A percentile compares a stretch with the other conserved stretches of the same genome.
Evolutionary conservation across 345 rosid genomes (phyloP).

Genomic region (Bruguiera sexangula): DNA sequence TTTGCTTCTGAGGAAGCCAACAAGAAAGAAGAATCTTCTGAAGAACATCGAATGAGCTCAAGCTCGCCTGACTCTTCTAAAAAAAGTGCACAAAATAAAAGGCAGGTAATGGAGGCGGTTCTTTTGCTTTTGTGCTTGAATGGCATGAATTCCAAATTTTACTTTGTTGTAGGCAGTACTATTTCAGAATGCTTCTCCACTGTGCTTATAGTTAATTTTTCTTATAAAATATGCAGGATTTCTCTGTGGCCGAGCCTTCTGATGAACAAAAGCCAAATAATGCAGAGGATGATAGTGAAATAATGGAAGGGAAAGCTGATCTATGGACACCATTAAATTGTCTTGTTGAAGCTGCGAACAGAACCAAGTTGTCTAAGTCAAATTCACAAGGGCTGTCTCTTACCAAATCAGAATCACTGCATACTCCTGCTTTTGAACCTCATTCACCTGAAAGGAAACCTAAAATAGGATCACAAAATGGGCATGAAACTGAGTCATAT

Average conservation of each 20-base stretch:
- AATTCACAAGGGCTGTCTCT: constrained; percentile 44
- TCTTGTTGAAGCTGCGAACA: constrained; percentile 93
- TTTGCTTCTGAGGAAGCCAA: constrained; percentile 46
- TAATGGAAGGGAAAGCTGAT: constrained; percentile 64
- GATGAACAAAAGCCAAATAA: constrained; percentile 26
- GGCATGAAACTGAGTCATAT: constrained; percentile 28
- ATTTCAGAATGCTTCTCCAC: not conserved
- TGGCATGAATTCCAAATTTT: constrained; percentile 2
- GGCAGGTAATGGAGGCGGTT: constrained; percentile 53
- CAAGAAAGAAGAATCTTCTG: constrained; percentile 46
- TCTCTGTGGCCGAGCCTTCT: constrained; percentile 53
- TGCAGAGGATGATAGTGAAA: constrained; percentile 44
- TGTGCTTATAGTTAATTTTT: not conserved
- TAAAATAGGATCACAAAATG: constrained; percentile 28
- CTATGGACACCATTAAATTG: constrained; percentile 85
- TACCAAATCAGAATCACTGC: constrained; percentile 33
- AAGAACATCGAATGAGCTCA: constrained; percentile 45
- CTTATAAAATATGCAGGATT: constrained; percentile 39
- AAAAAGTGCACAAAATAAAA: constrained; percentile 49
- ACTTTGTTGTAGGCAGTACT: constrained; percentile 2
- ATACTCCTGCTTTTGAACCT: constrained; percentile 36
- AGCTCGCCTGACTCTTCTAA: constrained; percentile 72
- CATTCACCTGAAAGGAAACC: constrained; percentile 37
- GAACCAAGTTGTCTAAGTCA: constrained; percentile 69
- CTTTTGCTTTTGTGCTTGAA: constrained; percentile 6